Evolutionary conservation across 2,329 filamentous ascomycete species (phyloP), one percentile per base, ranked within the genome.

Genomic region (Paecilomyces dactylethromorphus): DNA sequence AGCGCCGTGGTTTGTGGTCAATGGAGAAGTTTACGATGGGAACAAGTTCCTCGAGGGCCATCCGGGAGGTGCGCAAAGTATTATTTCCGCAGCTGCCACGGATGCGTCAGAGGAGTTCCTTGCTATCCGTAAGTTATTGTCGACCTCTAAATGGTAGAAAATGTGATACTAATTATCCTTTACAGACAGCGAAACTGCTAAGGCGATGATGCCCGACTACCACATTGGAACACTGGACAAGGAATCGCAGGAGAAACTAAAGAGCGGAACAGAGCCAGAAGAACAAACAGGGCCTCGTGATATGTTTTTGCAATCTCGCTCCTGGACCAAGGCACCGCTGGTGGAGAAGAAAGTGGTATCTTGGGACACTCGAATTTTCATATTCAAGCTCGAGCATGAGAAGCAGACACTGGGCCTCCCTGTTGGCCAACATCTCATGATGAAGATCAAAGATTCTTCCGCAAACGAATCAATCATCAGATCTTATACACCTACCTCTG

Each of bases 81-180:
- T 97, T 69, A 82, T 88, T 56, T 87, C 87, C 29, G 90, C 88
- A 2, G 92, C 91, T n/a, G 91, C 87, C 0, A 80, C 90, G 66
- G 92, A 97, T 73, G 84, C 84, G 10, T 89, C 89, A 0, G 92
- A 96, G 67, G 92, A 97, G 65, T 97, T 96, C 71, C 84, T 95
- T 77, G 88, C 90, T 13, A 97, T 97, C 66, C 92, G 90, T 93
- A 80, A 81, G 89, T 81, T 35, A 55, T 7, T 8, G 15, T 13
- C 35, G 8, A 10, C 13, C 11, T 32, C 13, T 54, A 29, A 29
- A 29, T 54, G 18, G 29, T 13, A 6, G 13, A 32, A 33, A 35
- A 12, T 45, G 13, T 45, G 15, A 24, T 49, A 22, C 33, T 56
- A 22, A 56, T 12, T 10, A 21, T 51, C 10, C 31, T 39, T 24